Conservation (phyloP, 169 alveolate genomes). For the Cryptosporidium xiaoi region DNA sequence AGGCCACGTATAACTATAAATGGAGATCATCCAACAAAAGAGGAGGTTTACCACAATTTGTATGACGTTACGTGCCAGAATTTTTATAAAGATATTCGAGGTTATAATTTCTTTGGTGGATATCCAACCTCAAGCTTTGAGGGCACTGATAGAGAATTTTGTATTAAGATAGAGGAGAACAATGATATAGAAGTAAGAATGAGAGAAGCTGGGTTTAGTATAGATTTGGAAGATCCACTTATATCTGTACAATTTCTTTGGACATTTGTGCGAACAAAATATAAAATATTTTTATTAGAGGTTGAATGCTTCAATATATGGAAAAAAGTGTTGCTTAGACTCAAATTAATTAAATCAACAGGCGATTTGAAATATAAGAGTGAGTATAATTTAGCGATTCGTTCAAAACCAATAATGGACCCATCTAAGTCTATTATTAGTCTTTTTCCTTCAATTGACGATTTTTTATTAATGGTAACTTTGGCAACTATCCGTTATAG, state of each 20-base stretch:
- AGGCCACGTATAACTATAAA: conserved; percentile 2
- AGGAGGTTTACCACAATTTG: not conserved
- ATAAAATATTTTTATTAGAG: conserved; percentile 9
- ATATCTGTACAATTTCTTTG: conserved; percentile 39
- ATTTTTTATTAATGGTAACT: conserved; percentile 12
- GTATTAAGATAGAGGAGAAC: conserved; percentile 34
- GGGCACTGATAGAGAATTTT: not conserved
- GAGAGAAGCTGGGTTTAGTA: conserved; percentile 13
- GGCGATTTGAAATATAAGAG: not conserved
- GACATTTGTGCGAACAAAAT: conserved; percentile 21
- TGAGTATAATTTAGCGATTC: conserved; percentile 13
- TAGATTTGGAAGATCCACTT: conserved; percentile 32
- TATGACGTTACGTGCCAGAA: conserved; percentile 10
- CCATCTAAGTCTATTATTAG: not conserved
- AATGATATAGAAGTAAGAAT: conserved; percentile 22
- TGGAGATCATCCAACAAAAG: conserved; percentile 2
- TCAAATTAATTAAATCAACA: not conserved
- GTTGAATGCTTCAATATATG: conserved; percentile 6
- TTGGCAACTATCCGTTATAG: conserved; percentile 15
- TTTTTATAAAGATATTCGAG: not conserved
- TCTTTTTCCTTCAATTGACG: conserved; percentile 29
- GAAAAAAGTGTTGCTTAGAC: conserved; percentile 5
- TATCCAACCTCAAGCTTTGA: not conserved
- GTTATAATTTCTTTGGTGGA: conserved; percentile 31
- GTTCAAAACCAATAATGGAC: conserved; percentile 29